A percentile compares a stretch with the other conserved stretches of the same genome.
Evolutionary conservation across 83 land plant species (phyloP).

Genomic region (Isoetes engelmannii): DNA sequence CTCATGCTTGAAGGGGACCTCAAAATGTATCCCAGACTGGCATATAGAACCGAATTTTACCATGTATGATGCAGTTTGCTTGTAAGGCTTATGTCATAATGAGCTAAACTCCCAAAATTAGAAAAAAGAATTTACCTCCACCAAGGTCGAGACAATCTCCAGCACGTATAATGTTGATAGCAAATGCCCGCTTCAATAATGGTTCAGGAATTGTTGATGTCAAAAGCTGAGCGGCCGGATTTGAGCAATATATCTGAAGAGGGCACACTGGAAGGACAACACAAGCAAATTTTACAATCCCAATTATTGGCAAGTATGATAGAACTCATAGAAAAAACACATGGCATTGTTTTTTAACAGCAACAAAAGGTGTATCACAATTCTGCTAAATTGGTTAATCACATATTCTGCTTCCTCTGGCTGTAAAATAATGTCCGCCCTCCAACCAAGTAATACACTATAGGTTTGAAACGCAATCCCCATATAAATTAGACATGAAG

Average conservation of each 20-base stretch:
- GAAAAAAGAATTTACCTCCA: slow-evolving; percentile 27
- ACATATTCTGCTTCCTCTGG: background rate
- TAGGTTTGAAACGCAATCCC: no score
- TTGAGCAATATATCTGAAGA: slow-evolving; percentile 39
- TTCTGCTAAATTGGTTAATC: background rate
- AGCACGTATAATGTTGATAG: slow-evolving; percentile 26
- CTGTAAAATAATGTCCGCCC: no score
- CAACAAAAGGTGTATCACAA: no score
- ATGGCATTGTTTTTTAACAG: no score
- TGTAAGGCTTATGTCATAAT: background rate
- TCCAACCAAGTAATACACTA: no score
- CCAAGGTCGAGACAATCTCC: slow-evolving; percentile 41
- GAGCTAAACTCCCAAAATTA: background rate
- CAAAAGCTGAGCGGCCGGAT: slow-evolving; percentile 44
- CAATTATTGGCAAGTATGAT: background rate
- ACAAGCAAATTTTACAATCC: background rate
- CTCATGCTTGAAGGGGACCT: background rate
- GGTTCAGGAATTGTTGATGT: slow-evolving; percentile 25
- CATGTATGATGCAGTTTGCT: background rate
- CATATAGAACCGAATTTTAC: background rate
- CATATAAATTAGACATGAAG: no score
- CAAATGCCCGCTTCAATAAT: slow-evolving; percentile 3
- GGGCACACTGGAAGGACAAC: slow-evolving; percentile 20
- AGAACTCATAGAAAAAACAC: no score
- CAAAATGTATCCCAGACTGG: background rate